A percentile compares a stretch with the other conserved stretches of the same genome.
Evolutionary conservation across 208 protist genomes (phyloP).

Genomic region (Acanthamoeba triangularis): DNA sequence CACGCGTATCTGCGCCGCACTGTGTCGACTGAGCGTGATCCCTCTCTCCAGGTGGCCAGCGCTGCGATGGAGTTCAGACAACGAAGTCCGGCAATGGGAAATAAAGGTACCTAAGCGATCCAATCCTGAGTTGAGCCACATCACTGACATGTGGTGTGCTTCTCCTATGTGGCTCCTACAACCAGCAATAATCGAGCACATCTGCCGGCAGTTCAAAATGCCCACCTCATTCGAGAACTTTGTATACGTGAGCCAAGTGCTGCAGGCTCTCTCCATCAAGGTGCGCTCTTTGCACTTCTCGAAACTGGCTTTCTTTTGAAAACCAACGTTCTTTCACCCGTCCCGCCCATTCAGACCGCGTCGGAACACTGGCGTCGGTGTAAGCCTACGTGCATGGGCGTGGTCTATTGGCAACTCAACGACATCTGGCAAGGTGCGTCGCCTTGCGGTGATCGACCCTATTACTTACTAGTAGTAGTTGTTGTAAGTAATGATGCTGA

Average conservation of each 20-base stretch:
- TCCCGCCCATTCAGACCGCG: conserved; percentile 68
- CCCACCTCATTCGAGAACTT: conserved; percentile 78
- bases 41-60: conserved; percentile 75
- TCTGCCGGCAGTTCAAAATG: conserved; percentile 82
- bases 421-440: conserved; percentile 87
- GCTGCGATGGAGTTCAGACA: conserved; percentile 81
- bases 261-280: conserved; percentile 87
- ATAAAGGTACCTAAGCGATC: too few species aligned
- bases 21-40: neutral
- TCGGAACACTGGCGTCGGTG: conserved; percentile 86
- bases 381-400: conserved; percentile 87
- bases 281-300: neutral
- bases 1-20: neutral
- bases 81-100: conserved; percentile 77
- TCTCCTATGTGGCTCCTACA: too few species aligned
- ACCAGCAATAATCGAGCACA: conserved; percentile 82
- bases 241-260: conserved; percentile 81
- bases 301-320: too few species aligned
- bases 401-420: conserved; percentile 92
- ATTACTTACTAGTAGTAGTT: too few species aligned
- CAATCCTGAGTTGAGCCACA: neutral
- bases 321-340: too few species aligned
- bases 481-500: too few species aligned
- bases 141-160: neutral
- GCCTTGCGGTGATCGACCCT: too few species aligned